Conservation (phyloP, 805 yeast genomes). For the Jamesozyma hellenica region DNA sequence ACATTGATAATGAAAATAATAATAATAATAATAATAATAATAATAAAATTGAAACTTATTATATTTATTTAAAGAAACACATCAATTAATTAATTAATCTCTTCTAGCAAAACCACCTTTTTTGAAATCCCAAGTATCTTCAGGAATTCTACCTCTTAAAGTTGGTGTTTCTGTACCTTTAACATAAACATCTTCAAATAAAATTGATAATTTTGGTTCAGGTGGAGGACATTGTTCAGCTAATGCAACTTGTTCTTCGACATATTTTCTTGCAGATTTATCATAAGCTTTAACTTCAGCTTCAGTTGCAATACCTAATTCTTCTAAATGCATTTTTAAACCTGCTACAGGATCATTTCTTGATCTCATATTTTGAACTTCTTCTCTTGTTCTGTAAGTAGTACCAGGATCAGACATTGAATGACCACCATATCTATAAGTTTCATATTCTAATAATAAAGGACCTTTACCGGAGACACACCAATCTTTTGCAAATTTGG, state of each 20-base stretch:
- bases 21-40: too few species aligned
- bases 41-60: too few species aligned
- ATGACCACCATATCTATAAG: slow-evolving; percentile 99
- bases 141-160: slow-evolving; percentile 93
- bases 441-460: slow-evolving; percentile 89
- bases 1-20: too few species aligned
- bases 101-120: slow-evolving; percentile 36
- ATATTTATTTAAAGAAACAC: too few species aligned
- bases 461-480: slow-evolving; percentile 90
- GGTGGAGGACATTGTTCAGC: slow-evolving; percentile 95
- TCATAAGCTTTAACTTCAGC: slow-evolving; percentile 90
- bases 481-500: slow-evolving; percentile 96
- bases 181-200: slow-evolving; percentile 94
- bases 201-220: slow-evolving; percentile 86
- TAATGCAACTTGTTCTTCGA: slow-evolving; percentile 85
- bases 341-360: slow-evolving; percentile 97
- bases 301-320: slow-evolving; percentile 79
- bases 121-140: slow-evolving; percentile 81
- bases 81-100: slow-evolving; percentile 8
- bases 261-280: slow-evolving; percentile 91
- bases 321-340: slow-evolving; percentile 76
- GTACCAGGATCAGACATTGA: slow-evolving; percentile 99
- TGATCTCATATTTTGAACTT: slow-evolving; percentile 98
- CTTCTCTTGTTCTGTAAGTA: slow-evolving; percentile 99
- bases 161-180: slow-evolving; percentile 88